These are phyloP conservation scores for Scheffersomyces lignicola DNA, from an alignment of 1,139 yeast species.

Conservation along the genomic window DNA sequence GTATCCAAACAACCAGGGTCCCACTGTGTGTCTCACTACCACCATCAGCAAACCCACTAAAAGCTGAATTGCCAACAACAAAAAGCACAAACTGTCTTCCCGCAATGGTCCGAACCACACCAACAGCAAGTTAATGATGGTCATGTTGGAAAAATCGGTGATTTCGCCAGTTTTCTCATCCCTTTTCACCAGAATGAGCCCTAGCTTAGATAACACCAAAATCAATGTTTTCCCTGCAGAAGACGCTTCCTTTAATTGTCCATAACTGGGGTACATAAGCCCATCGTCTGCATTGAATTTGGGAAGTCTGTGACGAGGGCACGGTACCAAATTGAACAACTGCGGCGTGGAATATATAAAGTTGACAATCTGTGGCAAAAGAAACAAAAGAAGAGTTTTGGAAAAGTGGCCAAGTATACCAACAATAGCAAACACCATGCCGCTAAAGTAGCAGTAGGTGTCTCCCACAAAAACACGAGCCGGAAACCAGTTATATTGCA, in stretches of 20 bases:
- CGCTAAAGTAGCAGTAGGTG: conserved; percentile 95
- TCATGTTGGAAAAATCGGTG: conserved; percentile 71
- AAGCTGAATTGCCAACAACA: conserved; percentile 63
- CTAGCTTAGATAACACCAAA: conserved; percentile 41
- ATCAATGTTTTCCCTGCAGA: conserved; percentile 8
- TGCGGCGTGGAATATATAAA: conserved; percentile 91
- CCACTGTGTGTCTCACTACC: conserved; percentile 76
- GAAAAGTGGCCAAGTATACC: conserved; percentile 97
- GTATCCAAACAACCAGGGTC: conserved; percentile 83
- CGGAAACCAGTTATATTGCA: conserved; percentile 86
- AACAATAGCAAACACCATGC: conserved; percentile 97
- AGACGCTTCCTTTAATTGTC: conserved; percentile 20
- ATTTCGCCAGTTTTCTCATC: conserved; percentile 32
- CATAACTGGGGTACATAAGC: conserved; percentile 66
- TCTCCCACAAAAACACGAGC: conserved; percentile 95
- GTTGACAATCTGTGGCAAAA: conserved; percentile 87
- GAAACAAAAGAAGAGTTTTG: conserved; percentile 81
- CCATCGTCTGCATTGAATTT: conserved; percentile 67
- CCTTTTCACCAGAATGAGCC: conserved; percentile 50
- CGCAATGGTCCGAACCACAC: conserved; percentile 90
- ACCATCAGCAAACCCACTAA: conserved; percentile 66
- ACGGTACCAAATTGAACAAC: conserved; percentile 78
- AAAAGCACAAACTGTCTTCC: conserved; percentile 70
- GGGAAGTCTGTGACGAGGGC: conserved; percentile 96
- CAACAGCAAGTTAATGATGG: conserved; percentile 76